A percentile compares a stretch with the other conserved stretches of the same genome.
Conservation (phyloP, 148 eudicot species). For the Beta vulgaris region DNA sequence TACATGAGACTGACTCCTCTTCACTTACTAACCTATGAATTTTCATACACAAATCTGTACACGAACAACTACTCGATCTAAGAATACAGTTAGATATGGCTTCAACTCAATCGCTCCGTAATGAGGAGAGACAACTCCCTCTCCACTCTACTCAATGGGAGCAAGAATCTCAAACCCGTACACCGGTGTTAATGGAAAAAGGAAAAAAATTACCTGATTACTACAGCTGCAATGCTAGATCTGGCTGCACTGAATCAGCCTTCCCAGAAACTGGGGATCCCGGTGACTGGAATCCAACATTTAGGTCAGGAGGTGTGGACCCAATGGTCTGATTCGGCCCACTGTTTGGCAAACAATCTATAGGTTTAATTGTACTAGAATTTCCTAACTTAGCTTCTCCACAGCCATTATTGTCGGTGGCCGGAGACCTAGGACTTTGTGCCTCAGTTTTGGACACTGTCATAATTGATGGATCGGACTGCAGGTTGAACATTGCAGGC, state of each 20-base stretch:
- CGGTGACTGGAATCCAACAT: slow-evolving; percentile 39
- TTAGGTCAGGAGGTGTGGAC: slow-evolving; percentile 42
- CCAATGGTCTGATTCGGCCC: slow-evolving; percentile 13
- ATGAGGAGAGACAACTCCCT: slow-evolving; percentile 11
- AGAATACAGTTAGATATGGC: slow-evolving; percentile 29
- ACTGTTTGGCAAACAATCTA: slow-evolving; percentile 13
- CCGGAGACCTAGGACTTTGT: slow-evolving; percentile 5
- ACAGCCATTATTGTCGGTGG: slow-evolving; percentile 11
- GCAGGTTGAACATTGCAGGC: slow-evolving; percentile 3
- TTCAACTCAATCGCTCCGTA: slow-evolving; percentile 9
- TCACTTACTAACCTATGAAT: slow-evolving; percentile 28
- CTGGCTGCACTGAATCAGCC: slow-evolving; percentile 35
- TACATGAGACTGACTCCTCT: slow-evolving; percentile 20
- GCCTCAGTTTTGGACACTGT: slow-evolving; percentile 17
- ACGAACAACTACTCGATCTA: slow-evolving; percentile 28
- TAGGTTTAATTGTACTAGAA: slow-evolving; percentile 6
- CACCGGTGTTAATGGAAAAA: slow-evolving; percentile 14
- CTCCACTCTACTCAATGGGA: slow-evolving; percentile 15
- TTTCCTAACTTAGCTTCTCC: slow-evolving; percentile 21
- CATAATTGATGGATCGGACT: slow-evolving; percentile 12
- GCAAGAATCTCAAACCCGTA: slow-evolving; percentile 19
- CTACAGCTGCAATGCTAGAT: slow-evolving; percentile 42
- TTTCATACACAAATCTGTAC: slow-evolving; percentile 36
- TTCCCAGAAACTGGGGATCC: slow-evolving; percentile 34
- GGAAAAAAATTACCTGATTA: slow-evolving; percentile 11